These are phyloP conservation scores for Mycena indigotica DNA, from an alignment of 768 basidiomycete genomes.

Conservation along the genomic window DNA sequence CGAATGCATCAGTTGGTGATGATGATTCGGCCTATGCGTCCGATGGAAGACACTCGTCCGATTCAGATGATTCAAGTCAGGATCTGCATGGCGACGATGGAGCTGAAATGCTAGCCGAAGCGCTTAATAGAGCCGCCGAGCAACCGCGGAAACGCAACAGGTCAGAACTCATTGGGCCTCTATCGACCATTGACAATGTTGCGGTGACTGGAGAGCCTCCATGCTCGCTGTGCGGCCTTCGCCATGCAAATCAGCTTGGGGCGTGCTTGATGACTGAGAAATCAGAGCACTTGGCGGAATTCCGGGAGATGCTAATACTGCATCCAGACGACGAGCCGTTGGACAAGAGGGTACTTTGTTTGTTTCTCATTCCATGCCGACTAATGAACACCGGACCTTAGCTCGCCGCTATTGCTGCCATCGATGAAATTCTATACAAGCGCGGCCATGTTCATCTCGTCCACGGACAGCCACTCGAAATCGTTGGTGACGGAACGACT, in stretches of 20 bases:
- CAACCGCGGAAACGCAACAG: constrained; percentile 17
- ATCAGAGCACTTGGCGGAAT: constrained; percentile 69
- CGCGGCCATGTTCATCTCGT: constrained; percentile 62
- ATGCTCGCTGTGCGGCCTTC: constrained; percentile 66
- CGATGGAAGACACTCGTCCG: constrained; percentile 8
- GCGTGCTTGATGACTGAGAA: constrained; percentile 67
- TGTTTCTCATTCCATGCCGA: constrained; percentile 12
- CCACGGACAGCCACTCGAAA: constrained; percentile 63
- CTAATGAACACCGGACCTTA: constrained; percentile 36
- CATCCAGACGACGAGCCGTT: constrained; percentile 68
- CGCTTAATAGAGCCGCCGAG: constrained; percentile 11
- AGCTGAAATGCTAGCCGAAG: constrained; percentile 8
- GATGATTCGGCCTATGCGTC: constrained; percentile 18
- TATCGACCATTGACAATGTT: constrained; percentile 22
- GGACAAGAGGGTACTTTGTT: constrained; percentile 57
- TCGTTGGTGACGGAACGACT: constrained; percentile 40
- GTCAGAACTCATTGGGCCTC: constrained; percentile 11
- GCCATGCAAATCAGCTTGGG: constrained; percentile 48
- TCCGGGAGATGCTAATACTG: constrained; percentile 64
- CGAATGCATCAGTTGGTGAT: not conserved
- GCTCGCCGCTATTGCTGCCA: constrained; percentile 67
- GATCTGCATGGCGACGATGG: constrained; percentile 6
- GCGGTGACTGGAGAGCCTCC: constrained; percentile 10
- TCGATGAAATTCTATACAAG: constrained; percentile 62
- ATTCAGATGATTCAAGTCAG: constrained; percentile 8